These are phyloP conservation scores for Diplodia sapinea DNA, from an alignment of 2,329 filamentous ascomycete species.

Conservation along the genomic window DNA sequence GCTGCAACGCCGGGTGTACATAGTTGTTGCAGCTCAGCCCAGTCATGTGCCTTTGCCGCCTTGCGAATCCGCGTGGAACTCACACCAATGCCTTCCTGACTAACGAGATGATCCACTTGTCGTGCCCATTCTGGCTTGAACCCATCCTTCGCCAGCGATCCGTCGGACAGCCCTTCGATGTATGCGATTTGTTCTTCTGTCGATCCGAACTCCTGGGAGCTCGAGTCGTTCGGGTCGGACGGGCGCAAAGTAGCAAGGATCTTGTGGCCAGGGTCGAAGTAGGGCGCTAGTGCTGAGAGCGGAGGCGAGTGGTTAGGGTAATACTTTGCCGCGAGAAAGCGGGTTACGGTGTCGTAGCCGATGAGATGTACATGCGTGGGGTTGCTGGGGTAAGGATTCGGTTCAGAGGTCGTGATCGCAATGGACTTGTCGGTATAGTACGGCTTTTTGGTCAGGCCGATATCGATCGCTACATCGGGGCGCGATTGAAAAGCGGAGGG, in stretches of 20 bases:
- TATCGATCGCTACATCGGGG: conserved; percentile 58
- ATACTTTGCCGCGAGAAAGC: conserved; percentile 76
- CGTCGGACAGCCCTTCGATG: conserved; percentile 56
- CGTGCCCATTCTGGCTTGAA: conserved; percentile 60
- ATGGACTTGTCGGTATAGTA: conserved; percentile 76
- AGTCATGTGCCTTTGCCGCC: conserved; percentile 57
- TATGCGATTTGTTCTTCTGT: conserved; percentile 62
- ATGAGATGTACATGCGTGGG: conserved; percentile 69
- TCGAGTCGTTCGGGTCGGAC: conserved; percentile 43
- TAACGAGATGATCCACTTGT: conserved; percentile 19
- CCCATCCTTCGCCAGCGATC: conserved; percentile 59
- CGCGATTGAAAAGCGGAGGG: conserved; percentile 19
- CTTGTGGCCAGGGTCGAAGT: conserved; percentile 64
- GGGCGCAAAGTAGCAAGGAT: conserved; percentile 69
- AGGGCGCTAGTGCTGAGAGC: conserved; percentile 63
- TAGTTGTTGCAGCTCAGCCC: conserved; percentile 56
- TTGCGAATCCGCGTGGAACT: conserved; percentile 68
- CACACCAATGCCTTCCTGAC: conserved; percentile 41
- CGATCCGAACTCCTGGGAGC: conserved; percentile 63
- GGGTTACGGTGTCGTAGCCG: conserved; percentile 77
- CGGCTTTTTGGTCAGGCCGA: conserved; percentile 72
- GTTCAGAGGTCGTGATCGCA: conserved; percentile 57
- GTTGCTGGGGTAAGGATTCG: conserved; percentile 44
- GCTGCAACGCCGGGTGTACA: conserved; percentile 63
- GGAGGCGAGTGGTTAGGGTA: conserved; percentile 59